Evolutionary conservation across 805 yeast species (phyloP), one percentile per base, ranked within the genome.

Genomic region (Spathaspora passalidarum): DNA sequence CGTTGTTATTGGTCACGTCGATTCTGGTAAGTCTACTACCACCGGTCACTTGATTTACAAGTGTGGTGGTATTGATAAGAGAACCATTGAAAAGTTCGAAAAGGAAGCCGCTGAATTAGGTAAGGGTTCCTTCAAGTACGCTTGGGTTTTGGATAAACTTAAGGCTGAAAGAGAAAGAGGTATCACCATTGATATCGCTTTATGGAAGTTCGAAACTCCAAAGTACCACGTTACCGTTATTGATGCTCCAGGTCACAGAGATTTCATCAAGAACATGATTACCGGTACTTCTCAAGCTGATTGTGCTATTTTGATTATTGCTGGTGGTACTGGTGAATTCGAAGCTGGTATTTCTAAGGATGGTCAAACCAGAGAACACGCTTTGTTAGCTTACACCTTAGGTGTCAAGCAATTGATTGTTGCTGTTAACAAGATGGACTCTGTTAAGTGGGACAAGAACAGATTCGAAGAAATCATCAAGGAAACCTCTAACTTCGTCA

Each of bases 1-100:
- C 81, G 99, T 94, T 78, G 98, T 94, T 75, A 92, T 92, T 78
- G 99, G 98, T 80, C 98, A 92, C 96, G 98, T 94, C 97, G 98
- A 92, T 81, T 91, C 97, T 68, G 75, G 75, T 68, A 65, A 60
- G 49, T 92, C 97, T 59, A 91, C 98, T 73, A 92, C 97, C 79
- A 91, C 98, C 75, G 97, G 97, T 79, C 97, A 91, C 86, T 87
- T 91, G 80, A 90, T 91, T 73, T 91, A 75, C 96, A 90, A 90
- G 92, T 91, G 97, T 82, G 97, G 97, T 87, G 97, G 95, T 86
- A 88, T 88, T 68, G 97, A 90, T 81, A 90, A 89, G 88, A 87
- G 97, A 84, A 90, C 96, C 75, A 89, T 89, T 71, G 96, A 90
- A 83, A 89, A 89, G 88, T 88, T 88, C 79, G 96, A 88, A 81